phyloP scores from a whole-genome alignment of 495 filamentous ascomycete species.

The Articulospora tetracladia region DNA sequence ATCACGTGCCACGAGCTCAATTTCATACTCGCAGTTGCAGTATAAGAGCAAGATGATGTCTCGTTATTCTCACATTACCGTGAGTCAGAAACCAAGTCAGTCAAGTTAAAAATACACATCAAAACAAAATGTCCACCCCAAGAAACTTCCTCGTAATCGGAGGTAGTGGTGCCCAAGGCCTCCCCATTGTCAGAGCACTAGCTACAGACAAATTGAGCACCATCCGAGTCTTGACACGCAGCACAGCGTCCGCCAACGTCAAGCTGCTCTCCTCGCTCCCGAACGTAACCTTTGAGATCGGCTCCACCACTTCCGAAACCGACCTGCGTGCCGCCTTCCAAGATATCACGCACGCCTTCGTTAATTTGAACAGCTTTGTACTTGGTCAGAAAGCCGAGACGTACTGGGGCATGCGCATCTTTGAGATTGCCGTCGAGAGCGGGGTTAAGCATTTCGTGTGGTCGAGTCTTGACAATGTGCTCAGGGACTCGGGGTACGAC shows the following conservation, averaged over 20 bases:
- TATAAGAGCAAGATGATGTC: no score
- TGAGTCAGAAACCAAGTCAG: neutral
- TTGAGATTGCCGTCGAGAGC: neutral
- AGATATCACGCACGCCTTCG: neutral
- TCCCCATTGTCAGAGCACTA: neutral
- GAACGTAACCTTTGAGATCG: neutral
- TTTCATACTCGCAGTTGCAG: neutral
- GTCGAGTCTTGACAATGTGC: neutral
- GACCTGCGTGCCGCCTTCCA: neutral
- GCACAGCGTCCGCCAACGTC: neutral
- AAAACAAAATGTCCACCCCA: neutral
- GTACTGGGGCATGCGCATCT: neutral
- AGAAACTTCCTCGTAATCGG: conserved; percentile 1
- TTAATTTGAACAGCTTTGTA: neutral
- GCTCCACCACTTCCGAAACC: neutral
- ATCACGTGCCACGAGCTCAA: neutral
- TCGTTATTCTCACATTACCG: neutral
- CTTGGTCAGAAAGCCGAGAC: neutral
- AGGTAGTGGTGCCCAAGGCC: neutral
- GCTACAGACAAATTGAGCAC: neutral
- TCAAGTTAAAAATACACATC: neutral
- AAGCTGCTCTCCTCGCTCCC: neutral
- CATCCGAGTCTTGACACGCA: neutral
- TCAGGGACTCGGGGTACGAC: neutral
- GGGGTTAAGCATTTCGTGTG: neutral